These are phyloP conservation scores for Globisporangium iwayamae DNA, from an alignment of 352 stramenopile genomes.

Conservation along the genomic window DNA sequence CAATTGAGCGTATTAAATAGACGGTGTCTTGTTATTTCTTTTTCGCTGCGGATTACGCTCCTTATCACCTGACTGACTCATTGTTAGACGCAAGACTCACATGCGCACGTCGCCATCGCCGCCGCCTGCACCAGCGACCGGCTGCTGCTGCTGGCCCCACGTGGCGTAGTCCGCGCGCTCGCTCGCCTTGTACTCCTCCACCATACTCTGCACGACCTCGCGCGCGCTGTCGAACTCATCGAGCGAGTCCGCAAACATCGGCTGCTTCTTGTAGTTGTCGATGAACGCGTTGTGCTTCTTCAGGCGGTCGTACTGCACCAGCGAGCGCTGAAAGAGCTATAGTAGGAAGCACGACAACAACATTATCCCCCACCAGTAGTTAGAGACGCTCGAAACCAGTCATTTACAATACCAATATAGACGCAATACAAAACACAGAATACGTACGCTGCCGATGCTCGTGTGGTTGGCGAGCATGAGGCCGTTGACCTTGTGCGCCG, in stretches of 20 bases:
- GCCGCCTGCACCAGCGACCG: not conserved
- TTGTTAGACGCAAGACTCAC: slow-evolving; percentile 3
- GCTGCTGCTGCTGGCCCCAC: slow-evolving; percentile 43
- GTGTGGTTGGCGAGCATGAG: slow-evolving; percentile 99
- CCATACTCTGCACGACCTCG: slow-evolving; percentile 82
- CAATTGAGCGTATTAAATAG: slow-evolving; percentile 22
- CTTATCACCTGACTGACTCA: not conserved
- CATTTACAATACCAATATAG: not conserved
- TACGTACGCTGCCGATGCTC: slow-evolving; percentile 86
- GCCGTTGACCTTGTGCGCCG: slow-evolving; percentile 95
- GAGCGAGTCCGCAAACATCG: slow-evolving; percentile 93
- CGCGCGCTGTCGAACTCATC: slow-evolving; percentile 84
- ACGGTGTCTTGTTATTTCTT: slow-evolving; percentile 8
- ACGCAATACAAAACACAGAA: not conserved
- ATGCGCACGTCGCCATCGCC: slow-evolving; percentile 51
- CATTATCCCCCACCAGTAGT: not conserved
- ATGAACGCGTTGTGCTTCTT: slow-evolving; percentile 98
- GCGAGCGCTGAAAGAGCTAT: slow-evolving; percentile 83
- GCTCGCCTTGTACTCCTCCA: slow-evolving; percentile 85
- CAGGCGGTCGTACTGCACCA: slow-evolving; percentile 97
- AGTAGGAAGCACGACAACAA: not conserved
- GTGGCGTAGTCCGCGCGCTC: slow-evolving; percentile 76
- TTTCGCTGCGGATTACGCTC: not conserved
- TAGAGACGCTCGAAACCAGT: not conserved
- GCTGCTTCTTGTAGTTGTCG: slow-evolving; percentile 98